Percentiles rank a stretch among this genome's conserved stretches.
Conservation (phyloP, 176 grass and related monocot species). For the Cocos nucifera region DNA sequence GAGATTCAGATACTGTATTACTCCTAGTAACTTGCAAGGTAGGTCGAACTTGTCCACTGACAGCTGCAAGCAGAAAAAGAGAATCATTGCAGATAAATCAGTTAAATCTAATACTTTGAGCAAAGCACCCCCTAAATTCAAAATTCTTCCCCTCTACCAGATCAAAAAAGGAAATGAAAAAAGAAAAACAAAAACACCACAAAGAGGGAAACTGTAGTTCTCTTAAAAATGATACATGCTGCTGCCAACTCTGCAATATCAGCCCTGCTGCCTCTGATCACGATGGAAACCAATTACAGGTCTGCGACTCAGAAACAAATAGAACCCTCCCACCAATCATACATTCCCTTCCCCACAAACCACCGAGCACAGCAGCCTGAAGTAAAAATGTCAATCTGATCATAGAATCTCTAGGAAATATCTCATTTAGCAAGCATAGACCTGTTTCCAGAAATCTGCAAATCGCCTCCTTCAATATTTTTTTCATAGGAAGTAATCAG, state of each 20-base stretch:
- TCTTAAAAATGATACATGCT: neutral
- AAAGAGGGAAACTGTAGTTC: neutral
- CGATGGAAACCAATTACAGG: neutral
- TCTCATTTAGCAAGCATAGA: constrained; percentile 15
- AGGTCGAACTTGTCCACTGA: no score
- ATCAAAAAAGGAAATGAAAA: neutral
- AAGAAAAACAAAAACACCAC: neutral
- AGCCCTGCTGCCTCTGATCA: neutral
- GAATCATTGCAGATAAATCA: neutral
- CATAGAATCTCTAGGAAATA: constrained; percentile 4
- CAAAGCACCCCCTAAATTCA: neutral
- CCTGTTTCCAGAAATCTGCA: constrained; percentile 16
- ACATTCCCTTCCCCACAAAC: neutral
- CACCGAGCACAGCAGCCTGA: neutral
- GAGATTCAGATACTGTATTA: no score
- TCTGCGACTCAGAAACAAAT: neutral
- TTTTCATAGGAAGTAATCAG: constrained; percentile 46
- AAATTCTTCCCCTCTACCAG: neutral
- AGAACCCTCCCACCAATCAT: neutral
- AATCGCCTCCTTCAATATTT: neutral
- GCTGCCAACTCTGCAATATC: neutral
- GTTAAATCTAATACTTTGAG: neutral
- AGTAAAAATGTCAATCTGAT: constrained; percentile 2
- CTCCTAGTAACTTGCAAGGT: no score
- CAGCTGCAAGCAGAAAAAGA: no score